These are phyloP conservation scores for Pulveroboletus sp. DNA, from an alignment of 768 basidiomycete species.

Conservation along the genomic window DNA sequence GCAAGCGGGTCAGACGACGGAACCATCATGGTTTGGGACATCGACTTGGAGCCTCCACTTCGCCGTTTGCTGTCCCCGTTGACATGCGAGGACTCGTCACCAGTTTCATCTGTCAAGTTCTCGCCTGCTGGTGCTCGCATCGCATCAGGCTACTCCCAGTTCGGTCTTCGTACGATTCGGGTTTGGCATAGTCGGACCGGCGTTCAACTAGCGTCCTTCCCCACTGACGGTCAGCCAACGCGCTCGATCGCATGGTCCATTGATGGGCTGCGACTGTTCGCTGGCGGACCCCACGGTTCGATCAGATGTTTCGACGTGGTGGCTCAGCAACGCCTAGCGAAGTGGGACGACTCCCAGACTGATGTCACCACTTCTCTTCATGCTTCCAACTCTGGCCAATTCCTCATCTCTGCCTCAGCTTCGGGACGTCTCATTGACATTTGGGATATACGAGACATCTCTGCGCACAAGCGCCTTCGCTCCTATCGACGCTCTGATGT, in stretches of 20 bases:
- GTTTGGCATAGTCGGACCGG: conserved; percentile 15
- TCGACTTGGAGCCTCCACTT: not conserved
- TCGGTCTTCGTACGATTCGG: not conserved
- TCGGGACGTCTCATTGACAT: not conserved
- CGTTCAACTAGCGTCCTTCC: conserved; percentile 1
- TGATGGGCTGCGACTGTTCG: not conserved
- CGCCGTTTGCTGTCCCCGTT: too few species aligned
- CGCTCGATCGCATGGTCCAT: conserved; percentile 15
- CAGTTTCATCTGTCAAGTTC: conserved; percentile 15
- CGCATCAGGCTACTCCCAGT: conserved; percentile 2
- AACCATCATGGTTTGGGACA: conserved; percentile 1
- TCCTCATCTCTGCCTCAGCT: not conserved
- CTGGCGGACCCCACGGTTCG: not conserved
- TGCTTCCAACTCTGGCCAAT: not conserved
- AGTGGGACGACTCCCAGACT: not conserved
- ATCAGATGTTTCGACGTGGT: not conserved
- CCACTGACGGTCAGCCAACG: not conserved
- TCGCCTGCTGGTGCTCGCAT: conserved; percentile 11
- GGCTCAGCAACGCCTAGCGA: not conserved
- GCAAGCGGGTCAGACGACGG: conserved; percentile 4
- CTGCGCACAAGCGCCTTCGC: too few species aligned
- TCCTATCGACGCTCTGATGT: too few species aligned
- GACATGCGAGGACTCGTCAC: not conserved
- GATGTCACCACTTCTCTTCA: not conserved
- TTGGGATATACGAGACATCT: not conserved